Conservation (phyloP, 768 basidiomycete species). For the Suillus subalutaceus region DNA sequence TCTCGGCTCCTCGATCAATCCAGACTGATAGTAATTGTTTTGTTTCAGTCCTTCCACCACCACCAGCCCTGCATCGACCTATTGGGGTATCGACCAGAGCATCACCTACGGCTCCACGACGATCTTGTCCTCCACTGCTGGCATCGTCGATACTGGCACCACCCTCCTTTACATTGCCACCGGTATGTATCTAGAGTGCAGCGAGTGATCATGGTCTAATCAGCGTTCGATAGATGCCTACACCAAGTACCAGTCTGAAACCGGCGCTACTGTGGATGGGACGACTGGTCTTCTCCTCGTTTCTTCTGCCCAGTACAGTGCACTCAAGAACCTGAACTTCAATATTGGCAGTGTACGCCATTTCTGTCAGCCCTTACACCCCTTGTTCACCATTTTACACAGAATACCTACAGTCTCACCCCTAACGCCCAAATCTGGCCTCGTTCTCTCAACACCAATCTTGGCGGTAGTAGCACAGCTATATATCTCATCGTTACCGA, state of each 20-base stretch:
- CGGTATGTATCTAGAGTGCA: conserved; percentile 24
- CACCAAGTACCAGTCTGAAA: conserved; percentile 21
- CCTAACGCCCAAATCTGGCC: conserved; percentile 50
- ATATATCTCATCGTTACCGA: conserved; percentile 43
- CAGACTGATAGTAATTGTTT: not conserved
- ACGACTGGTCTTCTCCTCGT: conserved; percentile 19
- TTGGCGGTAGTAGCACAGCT: conserved; percentile 39
- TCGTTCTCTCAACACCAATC: conserved; percentile 43
- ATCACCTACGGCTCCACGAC: conserved; percentile 51
- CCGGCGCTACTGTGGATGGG: conserved; percentile 15
- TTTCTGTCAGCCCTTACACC: not conserved
- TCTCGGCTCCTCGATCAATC: not conserved
- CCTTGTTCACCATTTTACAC: not conserved
- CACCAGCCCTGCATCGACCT: conserved; percentile 48
- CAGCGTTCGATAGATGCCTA: conserved; percentile 26
- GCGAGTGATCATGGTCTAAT: not conserved
- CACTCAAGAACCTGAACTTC: conserved; percentile 14
- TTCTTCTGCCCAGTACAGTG: conserved; percentile 9
- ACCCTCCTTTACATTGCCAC: conserved; percentile 53
- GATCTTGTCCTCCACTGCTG: conserved; percentile 49
- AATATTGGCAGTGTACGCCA: conserved; percentile 8
- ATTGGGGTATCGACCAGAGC: conserved; percentile 65
- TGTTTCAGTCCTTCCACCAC: conserved; percentile 45
- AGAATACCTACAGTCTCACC: conserved; percentile 40
- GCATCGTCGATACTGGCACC: conserved; percentile 65